phyloP scores from a whole-genome alignment of 441 rosid species.

The Erodium moschatum region DNA sequence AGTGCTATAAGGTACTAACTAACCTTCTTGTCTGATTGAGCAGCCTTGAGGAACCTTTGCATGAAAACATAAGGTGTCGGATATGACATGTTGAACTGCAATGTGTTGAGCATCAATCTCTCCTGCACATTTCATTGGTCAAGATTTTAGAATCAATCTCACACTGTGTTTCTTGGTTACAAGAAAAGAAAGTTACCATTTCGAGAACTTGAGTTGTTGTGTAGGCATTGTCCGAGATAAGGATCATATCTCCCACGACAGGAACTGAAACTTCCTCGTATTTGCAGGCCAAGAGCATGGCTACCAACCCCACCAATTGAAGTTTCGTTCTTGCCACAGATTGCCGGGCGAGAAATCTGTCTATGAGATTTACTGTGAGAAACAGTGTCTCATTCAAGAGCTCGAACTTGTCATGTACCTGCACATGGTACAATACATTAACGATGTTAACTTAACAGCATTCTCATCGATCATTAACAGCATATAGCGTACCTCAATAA shows the following conservation, averaged over 20 bases:
- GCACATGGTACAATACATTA: no score
- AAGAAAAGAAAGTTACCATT: slow-evolving; percentile 25
- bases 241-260: slow-evolving; percentile 65
- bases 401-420: slow-evolving; percentile 95
- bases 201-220: slow-evolving; percentile 60
- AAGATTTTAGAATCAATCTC: no score
- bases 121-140: slow-evolving; percentile 21
- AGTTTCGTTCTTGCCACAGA: slow-evolving; percentile 68
- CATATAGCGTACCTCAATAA: slow-evolving; percentile 30
- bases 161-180: no score
- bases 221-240: slow-evolving; percentile 83
- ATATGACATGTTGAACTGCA: slow-evolving; percentile 68
- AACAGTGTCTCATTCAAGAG: slow-evolving; percentile 79
- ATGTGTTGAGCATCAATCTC: slow-evolving; percentile 54
- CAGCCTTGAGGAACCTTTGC: slow-evolving; percentile 78
- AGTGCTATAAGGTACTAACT: not conserved
- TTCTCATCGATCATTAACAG: no score
- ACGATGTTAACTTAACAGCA: no score
- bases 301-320: slow-evolving; percentile 82
- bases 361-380: slow-evolving; percentile 77
- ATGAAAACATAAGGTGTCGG: slow-evolving; percentile 86
- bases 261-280: slow-evolving; percentile 95
- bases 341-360: slow-evolving; percentile 71
- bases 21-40: slow-evolving; percentile 78
- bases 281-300: slow-evolving; percentile 89